Evolutionary conservation across 106 monocot species (phyloP).

Genomic region (Triglochin maritima): DNA sequence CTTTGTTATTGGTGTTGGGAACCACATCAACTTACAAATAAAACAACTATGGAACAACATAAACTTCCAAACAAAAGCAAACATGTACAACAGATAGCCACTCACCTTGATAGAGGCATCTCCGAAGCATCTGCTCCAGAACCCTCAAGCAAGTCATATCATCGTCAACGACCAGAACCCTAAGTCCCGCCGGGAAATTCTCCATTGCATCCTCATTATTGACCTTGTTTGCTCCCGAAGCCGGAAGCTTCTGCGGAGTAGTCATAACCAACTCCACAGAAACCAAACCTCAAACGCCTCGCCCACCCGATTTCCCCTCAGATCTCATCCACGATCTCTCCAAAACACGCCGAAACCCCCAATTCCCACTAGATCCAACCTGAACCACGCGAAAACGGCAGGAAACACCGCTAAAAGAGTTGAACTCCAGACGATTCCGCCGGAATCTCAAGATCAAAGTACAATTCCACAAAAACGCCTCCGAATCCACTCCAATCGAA

Average conservation of each 20-base stretch:
- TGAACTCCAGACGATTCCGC: no score
- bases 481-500: background rate
- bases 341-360: background rate
- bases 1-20: no score
- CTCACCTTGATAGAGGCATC: constrained; percentile 31
- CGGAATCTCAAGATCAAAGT: no score
- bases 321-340: background rate
- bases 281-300: background rate
- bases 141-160: constrained; percentile 30
- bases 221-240: background rate
- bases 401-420: no score
- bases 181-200: constrained; percentile 31
- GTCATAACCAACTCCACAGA: constrained; percentile 2
- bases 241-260: constrained; percentile 3
- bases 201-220: constrained; percentile 4
- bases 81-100: background rate
- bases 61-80: background rate
- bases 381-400: no score
- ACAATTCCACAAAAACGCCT: background rate
- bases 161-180: constrained; percentile 40
- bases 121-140: constrained; percentile 28
- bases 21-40: no score
- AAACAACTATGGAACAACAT: no score
- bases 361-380: background rate
- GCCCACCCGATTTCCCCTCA: background rate